Evolutionary conservation across 2,329 filamentous ascomycete species (phyloP), one percentile per base, ranked within the genome.

Genomic region (Nemania sp.): DNA sequence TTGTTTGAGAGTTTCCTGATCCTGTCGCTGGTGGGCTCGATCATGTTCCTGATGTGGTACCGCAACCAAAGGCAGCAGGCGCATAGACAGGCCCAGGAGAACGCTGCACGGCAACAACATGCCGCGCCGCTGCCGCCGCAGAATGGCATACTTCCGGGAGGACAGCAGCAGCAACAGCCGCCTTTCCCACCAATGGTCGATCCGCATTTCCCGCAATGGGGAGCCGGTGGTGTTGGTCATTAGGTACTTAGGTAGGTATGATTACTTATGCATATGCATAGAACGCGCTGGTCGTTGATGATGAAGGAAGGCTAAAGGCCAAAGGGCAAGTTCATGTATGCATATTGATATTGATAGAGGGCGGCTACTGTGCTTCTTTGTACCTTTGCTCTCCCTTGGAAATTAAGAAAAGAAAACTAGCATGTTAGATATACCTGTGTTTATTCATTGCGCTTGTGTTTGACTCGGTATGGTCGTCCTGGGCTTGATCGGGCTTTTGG

Each of bases 1-100:
- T 75, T 96, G 14, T 53, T 97, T 9, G 94, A 97, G 72, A 93
- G 88, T 37, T 73, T 97, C 20, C 77, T 96, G 39, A 95, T 99
- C 57, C 77, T 97, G 12, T 86, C 83, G 1, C 75, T 97, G 12
- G 86, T 89, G 0, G 84, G 86, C 12, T 84, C 85, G 1, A 77
- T 97, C 49, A 84, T 89, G 0, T 82, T 89, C 47, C 76, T 97
- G 26, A 80, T 97, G 14, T 96, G 91, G 72, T 93, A 94, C 70
- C 79, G 90, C 17, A 86, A 90, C 59, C 85, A 84, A 66, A 77
- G 84, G 55, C 88, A 90, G 66, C 77, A 86, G 61, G 78, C 75
- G 24, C 77, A 80, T 46, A 72, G 64, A 28, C 59, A 66, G 47
- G 69, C 61, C 1, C 68, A 70, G 56, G 67, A 72, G 41, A 64